These are phyloP conservation scores for Eudorina sp. DNA, from an alignment of 139 green algal species.

Conservation along the genomic window DNA sequence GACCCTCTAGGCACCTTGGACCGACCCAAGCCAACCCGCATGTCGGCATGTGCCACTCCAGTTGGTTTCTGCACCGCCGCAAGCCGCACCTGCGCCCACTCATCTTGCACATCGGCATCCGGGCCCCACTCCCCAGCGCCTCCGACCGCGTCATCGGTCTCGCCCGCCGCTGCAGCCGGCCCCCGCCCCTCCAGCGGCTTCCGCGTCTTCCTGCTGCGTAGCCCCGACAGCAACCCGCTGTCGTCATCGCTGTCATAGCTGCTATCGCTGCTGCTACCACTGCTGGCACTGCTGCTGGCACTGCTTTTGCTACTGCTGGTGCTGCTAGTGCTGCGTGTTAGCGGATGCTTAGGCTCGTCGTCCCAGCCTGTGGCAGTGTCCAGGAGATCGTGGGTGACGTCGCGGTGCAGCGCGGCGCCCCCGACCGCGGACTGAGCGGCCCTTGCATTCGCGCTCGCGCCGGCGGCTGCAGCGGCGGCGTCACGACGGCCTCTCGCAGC, in stretches of 20 bases:
- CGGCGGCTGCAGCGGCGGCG: background rate
- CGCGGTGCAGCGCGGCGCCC: background rate
- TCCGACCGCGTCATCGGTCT: background rate
- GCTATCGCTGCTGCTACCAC: background rate
- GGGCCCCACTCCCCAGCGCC: background rate
- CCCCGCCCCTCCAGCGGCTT: background rate
- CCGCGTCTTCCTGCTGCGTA: background rate
- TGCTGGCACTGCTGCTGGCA: background rate
- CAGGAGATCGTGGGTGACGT: too few species aligned
- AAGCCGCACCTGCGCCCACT: conserved; percentile 15
- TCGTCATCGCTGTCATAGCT: background rate
- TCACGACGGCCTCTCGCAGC: conserved; percentile 16
- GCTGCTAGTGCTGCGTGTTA: background rate
- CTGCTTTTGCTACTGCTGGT: background rate
- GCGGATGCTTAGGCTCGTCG: too few species aligned
- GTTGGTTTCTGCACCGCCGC: too few species aligned
- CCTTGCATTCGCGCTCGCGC: background rate
- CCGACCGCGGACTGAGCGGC: background rate
- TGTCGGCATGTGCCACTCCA: too few species aligned
- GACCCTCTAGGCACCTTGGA: too few species aligned
- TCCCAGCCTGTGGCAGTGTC: background rate
- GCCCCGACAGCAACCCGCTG: background rate
- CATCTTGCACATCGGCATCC: background rate
- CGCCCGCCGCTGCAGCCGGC: background rate
- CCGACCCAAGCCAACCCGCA: too few species aligned